These are phyloP conservation scores for Entomortierella beljakovae DNA, from an alignment of 192 early-diverging fungal genomes.

Conservation along the genomic window DNA sequence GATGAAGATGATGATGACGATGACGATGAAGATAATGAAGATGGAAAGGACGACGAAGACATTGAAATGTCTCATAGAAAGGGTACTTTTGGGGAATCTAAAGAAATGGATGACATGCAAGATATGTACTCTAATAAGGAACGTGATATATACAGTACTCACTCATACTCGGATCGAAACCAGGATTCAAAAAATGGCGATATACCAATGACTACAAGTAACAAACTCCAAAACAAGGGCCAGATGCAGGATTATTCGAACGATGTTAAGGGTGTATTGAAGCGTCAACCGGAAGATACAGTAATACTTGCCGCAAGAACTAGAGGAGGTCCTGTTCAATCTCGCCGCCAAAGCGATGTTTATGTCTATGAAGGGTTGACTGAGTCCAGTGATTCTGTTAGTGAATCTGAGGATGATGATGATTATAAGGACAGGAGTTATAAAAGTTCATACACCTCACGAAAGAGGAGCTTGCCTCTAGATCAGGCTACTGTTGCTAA, in stretches of 20 bases:
- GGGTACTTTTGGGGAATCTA: background rate
- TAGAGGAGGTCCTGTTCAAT: background rate
- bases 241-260: slow-evolving; percentile 1
- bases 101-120: background rate
- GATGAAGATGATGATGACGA: slow-evolving; percentile 24
- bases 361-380: background rate
- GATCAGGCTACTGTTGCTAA: background rate
- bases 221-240: background rate
- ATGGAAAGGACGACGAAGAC: background rate
- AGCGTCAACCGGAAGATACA: background rate
- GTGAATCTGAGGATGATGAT: background rate
- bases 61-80: background rate
- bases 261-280: background rate
- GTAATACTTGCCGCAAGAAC: background rate
- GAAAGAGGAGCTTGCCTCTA: background rate
- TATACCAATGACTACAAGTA: background rate
- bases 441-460: background rate
- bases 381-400: background rate
- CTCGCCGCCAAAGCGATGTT: background rate
- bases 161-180: background rate
- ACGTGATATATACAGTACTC: background rate
- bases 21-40: slow-evolving; percentile 6
- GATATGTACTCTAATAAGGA: background rate
- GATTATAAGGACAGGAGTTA: slow-evolving; percentile 2
- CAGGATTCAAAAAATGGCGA: slow-evolving; percentile 2